These are phyloP conservation scores for Sugiyamaella americana DNA, from an alignment of 805 yeast species.

Conservation along the genomic window DNA sequence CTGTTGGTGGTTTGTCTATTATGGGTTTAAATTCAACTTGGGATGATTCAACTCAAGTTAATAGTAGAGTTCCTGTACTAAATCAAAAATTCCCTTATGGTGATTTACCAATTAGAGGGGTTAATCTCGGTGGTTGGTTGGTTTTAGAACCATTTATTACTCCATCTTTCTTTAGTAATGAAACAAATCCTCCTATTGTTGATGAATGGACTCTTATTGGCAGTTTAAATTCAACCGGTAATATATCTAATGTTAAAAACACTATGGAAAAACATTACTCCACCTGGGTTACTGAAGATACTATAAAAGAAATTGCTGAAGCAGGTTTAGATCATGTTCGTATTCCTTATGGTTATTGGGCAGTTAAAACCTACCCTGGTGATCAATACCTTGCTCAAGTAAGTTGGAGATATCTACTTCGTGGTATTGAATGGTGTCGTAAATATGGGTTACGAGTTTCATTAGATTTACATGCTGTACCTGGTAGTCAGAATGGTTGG, in stretches of 20 bases:
- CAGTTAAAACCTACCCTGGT: conserved; percentile 41
- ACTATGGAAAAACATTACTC: conserved; percentile 61
- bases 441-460: conserved; percentile 56
- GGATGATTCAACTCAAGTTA: conserved; percentile 28
- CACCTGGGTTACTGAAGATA: conserved; percentile 61
- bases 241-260: conserved; percentile 43
- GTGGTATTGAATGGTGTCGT: conserved; percentile 64
- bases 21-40: conserved; percentile 33
- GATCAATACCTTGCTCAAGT: conserved; percentile 60
- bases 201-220: conserved; percentile 70
- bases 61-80: conserved; percentile 28
- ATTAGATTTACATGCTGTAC: conserved; percentile 75
- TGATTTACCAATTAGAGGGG: conserved; percentile 47
- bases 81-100: conserved; percentile 26
- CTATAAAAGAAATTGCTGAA: conserved; percentile 49
- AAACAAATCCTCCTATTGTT: conserved; percentile 36
- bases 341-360: conserved; percentile 80
- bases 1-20: conserved; percentile 31
- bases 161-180: conserved; percentile 57
- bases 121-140: conserved; percentile 85
- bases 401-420: conserved; percentile 47
- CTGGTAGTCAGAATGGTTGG: conserved; percentile 84
- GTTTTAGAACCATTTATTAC: conserved; percentile 80
- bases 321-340: conserved; percentile 72
- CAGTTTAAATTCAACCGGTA: conserved; percentile 45